Evolutionary conservation across 1,284 basidiomycete genomes (phyloP).

Genomic region (Melampsora medusae): DNA sequence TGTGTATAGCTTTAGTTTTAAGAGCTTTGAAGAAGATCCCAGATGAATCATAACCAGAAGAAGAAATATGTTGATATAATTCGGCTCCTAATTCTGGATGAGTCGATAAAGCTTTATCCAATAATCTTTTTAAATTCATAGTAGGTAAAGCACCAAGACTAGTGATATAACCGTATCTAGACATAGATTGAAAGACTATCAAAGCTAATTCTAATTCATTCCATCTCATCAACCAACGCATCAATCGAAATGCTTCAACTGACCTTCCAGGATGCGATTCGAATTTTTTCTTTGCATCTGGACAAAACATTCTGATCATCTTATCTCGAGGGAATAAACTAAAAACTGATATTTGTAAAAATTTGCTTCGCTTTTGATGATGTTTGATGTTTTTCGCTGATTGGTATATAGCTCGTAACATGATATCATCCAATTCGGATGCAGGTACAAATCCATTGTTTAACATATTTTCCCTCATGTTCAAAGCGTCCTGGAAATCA

Average conservation of each 20-base stretch:
- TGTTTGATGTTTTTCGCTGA: conserved; percentile 21
- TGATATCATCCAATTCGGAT: conserved; percentile 28
- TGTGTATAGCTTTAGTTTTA: conserved; percentile 33
- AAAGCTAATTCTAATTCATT: conserved; percentile 34
- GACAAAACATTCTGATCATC: conserved; percentile 20
- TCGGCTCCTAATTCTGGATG: conserved; percentile 38
- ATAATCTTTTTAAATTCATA: conserved; percentile 15
- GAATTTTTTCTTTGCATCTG: neutral
- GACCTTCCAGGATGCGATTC: conserved; percentile 44
- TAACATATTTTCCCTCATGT: conserved; percentile 24
- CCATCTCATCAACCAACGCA: conserved; percentile 32
- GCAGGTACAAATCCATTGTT: conserved; percentile 18
- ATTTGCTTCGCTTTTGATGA: conserved; percentile 6
- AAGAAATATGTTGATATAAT: conserved; percentile 38
- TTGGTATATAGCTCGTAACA: conserved; percentile 16
- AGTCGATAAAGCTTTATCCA: conserved; percentile 16
- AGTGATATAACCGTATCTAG: conserved; percentile 32
- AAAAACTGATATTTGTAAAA: conserved; percentile 9
- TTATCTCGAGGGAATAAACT: conserved; percentile 33
- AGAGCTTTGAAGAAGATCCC: conserved; percentile 24
- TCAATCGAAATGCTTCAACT: conserved; percentile 38
- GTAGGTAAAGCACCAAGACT: conserved; percentile 26
- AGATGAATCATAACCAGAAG: conserved; percentile 28
- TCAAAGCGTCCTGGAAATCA: conserved; percentile 17
- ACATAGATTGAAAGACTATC: conserved; percentile 39